These are phyloP conservation scores for Saccharomyces hybrid DNA, from an alignment of 1,139 yeast genomes.

Conservation along the genomic window DNA sequence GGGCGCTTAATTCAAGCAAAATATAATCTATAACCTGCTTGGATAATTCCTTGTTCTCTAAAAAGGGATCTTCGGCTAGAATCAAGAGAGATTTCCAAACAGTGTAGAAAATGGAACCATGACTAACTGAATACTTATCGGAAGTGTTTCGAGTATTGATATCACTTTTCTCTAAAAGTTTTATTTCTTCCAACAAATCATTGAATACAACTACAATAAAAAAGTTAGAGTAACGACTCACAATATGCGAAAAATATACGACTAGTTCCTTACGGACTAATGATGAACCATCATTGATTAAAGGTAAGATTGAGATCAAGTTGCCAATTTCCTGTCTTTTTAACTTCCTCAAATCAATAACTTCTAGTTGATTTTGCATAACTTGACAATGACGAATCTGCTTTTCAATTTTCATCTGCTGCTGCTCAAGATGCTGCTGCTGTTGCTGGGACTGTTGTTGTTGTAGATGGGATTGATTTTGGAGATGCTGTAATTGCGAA, in stretches of 20 bases:
- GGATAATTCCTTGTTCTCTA: slow-evolving; percentile 70
- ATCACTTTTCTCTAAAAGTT: slow-evolving; percentile 52
- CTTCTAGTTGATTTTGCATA: slow-evolving; percentile 25
- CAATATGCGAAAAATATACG: slow-evolving; percentile 67
- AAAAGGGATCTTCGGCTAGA: slow-evolving; percentile 81
- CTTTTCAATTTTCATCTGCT: slow-evolving; percentile 28
- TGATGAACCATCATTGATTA: slow-evolving; percentile 80
- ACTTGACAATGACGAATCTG: slow-evolving; percentile 27
- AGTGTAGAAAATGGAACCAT: slow-evolving; percentile 80
- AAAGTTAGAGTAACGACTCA: slow-evolving; percentile 59
- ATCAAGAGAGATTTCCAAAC: slow-evolving; percentile 81
- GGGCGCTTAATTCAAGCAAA: slow-evolving; percentile 54
- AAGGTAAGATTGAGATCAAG: slow-evolving; percentile 38
- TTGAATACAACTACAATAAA: slow-evolving; percentile 84
- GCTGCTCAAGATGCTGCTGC: slow-evolving; percentile 22
- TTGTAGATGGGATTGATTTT: slow-evolving; percentile 19
- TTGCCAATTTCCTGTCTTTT: slow-evolving; percentile 39
- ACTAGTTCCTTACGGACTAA: slow-evolving; percentile 81
- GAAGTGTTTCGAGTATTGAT: slow-evolving; percentile 21
- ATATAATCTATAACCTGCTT: slow-evolving; percentile 70
- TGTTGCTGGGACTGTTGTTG: slow-evolving; percentile 13
- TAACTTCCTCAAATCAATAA: slow-evolving; percentile 30
- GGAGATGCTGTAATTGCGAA: slow-evolving; percentile 26
- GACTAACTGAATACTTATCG: slow-evolving; percentile 40
- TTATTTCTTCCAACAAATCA: slow-evolving; percentile 74